These are phyloP conservation scores for Cryoendolithus antarcticus DNA, from an alignment of 2,329 filamentous ascomycete species.

Conservation along the genomic window DNA sequence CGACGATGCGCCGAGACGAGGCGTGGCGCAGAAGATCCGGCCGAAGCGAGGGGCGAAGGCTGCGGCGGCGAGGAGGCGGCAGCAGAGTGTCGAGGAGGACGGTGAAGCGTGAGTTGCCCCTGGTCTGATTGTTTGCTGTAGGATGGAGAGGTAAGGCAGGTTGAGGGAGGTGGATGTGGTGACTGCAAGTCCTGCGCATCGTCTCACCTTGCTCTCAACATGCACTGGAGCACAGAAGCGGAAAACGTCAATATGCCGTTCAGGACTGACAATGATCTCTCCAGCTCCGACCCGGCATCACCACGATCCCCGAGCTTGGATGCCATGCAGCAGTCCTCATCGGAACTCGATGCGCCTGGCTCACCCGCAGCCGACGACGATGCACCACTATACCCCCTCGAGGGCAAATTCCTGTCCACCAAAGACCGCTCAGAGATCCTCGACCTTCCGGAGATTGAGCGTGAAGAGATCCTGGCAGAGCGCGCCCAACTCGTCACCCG, in stretches of 20 bases:
- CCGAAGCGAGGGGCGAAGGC: slow-evolving; percentile 29
- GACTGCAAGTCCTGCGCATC: too few species aligned
- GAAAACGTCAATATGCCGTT: too few species aligned
- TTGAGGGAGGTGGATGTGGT: too few species aligned
- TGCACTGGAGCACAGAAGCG: too few species aligned
- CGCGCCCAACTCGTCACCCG: slow-evolving; percentile 72
- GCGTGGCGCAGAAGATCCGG: slow-evolving; percentile 36
- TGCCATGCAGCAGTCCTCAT: slow-evolving; percentile 79
- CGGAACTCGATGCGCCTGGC: slow-evolving; percentile 32
- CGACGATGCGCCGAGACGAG: slow-evolving; percentile 20
- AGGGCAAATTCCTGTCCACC: slow-evolving; percentile 61
- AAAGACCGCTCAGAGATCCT: slow-evolving; percentile 53
- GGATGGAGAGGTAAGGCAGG: too few species aligned
- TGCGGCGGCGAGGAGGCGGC: slow-evolving; percentile 26
- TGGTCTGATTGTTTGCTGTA: too few species aligned
- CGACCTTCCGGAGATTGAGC: slow-evolving; percentile 76
- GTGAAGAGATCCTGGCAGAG: slow-evolving; percentile 80
- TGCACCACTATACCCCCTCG: slow-evolving; percentile 65
- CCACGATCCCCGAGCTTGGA: too few species aligned
- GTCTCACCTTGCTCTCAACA: too few species aligned
- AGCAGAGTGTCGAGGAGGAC: slow-evolving; percentile 57
- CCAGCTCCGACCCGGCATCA: too few species aligned
- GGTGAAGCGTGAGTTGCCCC: too few species aligned
- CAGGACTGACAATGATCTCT: too few species aligned
- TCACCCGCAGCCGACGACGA: slow-evolving; percentile 9